These are phyloP conservation scores for Ilex asprella DNA, from an alignment of 257 asterid species.

Conservation along the genomic window DNA sequence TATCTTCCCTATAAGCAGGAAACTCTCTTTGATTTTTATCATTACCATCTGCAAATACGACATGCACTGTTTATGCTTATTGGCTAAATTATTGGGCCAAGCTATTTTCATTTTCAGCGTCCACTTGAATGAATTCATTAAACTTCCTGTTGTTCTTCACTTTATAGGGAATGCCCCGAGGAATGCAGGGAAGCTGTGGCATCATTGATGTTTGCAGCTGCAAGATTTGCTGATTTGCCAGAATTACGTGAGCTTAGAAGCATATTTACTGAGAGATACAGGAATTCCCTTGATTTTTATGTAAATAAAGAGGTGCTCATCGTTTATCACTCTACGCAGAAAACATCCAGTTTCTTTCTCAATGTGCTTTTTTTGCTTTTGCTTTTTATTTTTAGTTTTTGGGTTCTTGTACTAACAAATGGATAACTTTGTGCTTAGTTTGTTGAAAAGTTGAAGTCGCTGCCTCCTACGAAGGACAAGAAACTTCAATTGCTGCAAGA, in stretches of 20 bases:
- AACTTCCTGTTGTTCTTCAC: background rate
- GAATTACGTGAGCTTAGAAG: slow-evolving; percentile 74
- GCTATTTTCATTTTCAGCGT: too few species aligned
- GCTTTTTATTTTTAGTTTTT: background rate
- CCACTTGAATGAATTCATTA: background rate
- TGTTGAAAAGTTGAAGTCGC: slow-evolving; percentile 40
- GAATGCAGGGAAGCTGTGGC: slow-evolving; percentile 85
- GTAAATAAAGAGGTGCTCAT: slow-evolving; percentile 55
- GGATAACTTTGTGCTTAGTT: slow-evolving; percentile 35
- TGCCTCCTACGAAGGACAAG: slow-evolving; percentile 44
- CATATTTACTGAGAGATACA: slow-evolving; percentile 59
- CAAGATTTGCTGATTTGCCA: slow-evolving; percentile 84
- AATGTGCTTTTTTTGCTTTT: background rate
- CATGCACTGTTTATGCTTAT: too few species aligned
- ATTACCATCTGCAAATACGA: too few species aligned
- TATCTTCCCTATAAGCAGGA: too few species aligned
- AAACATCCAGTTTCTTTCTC: background rate
- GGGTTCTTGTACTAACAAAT: background rate
- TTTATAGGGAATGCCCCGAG: slow-evolving; percentile 78
- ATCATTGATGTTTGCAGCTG: slow-evolving; percentile 77
- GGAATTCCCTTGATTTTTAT: slow-evolving; percentile 38
- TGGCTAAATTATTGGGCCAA: too few species aligned
- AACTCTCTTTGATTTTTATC: too few species aligned
- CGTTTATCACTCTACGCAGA: background rate
- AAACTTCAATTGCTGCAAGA: slow-evolving; percentile 65